A percentile compares a stretch with the other conserved stretches of the same genome.
Evolutionary conservation across 75 land plant species (phyloP).

Genomic region (Ceratopteris richardii): DNA sequence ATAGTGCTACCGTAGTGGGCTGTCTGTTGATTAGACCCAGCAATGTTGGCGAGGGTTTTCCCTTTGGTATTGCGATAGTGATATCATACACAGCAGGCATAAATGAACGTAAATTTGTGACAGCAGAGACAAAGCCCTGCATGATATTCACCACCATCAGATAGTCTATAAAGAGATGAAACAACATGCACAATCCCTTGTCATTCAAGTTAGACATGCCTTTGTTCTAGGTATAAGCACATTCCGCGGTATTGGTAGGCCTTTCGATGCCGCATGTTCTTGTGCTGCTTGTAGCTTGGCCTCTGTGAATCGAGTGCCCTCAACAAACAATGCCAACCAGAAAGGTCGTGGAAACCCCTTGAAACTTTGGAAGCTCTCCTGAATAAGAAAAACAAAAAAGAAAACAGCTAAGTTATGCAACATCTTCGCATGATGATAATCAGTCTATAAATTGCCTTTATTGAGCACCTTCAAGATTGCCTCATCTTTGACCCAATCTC

Average conservation of each 20-base stretch:
- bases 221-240: constrained; percentile 94
- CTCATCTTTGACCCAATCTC: constrained; percentile 89
- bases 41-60: constrained; percentile 69
- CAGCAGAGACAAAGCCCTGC: constrained; percentile 88
- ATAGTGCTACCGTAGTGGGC: constrained; percentile 64
- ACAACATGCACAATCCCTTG: not conserved
- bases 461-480: constrained; percentile 56
- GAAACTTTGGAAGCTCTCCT: constrained; percentile 64
- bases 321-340: constrained; percentile 97
- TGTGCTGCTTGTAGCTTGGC: constrained; percentile 88
- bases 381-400: constrained; percentile 16
- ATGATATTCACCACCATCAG: not conserved
- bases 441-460: not conserved
- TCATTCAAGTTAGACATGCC: constrained; percentile 23
- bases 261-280: constrained; percentile 64
- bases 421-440: not conserved
- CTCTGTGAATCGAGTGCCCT: constrained; percentile 94
- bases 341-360: constrained; percentile 70
- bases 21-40: constrained; percentile 65
- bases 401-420: not conserved
- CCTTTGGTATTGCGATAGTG: constrained; percentile 72
- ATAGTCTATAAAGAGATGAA: not conserved
- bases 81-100: constrained; percentile 89
- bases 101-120: constrained; percentile 72
- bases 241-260: constrained; percentile 74